Percentiles rank a stretch among this genome's conserved stretches.
phyloP scores from a whole-genome alignment of 2,329 filamentous ascomycete genomes.

The Lachnellula hyalina region DNA sequence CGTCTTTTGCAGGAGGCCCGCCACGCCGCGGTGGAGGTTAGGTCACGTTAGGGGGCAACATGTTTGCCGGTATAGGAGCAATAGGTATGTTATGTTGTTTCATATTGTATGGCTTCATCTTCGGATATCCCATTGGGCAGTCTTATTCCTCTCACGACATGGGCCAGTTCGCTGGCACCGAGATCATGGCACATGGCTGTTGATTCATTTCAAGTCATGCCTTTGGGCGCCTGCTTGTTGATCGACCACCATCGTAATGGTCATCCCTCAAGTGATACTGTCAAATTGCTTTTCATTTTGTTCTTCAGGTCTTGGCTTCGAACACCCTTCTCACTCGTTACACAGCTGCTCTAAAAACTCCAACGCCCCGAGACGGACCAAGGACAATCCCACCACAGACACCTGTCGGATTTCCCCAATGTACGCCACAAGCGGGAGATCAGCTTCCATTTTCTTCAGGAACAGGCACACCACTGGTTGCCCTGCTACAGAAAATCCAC shows the following conservation, averaged over 20 bases:
- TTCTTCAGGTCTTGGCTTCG: constrained; percentile 4
- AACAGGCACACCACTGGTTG: constrained; percentile 38
- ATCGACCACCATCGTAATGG: constrained; percentile 8
- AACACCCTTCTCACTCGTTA: constrained; percentile 15
- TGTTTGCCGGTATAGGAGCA: constrained; percentile 1
- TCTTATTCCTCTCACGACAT: background rate
- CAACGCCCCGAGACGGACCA: constrained; percentile 16
- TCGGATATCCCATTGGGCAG: background rate
- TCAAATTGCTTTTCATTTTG: constrained; percentile 5
- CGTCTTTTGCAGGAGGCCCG: background rate
- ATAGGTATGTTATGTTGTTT: background rate
- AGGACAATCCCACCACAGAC: constrained; percentile 24
- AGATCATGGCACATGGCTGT: constrained; percentile 2
- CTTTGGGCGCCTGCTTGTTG: background rate
- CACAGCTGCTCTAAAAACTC: constrained; percentile 13
- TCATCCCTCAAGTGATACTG: background rate
- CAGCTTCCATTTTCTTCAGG: constrained; percentile 17
- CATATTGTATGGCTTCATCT: background rate
- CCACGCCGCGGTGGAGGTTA: background rate
- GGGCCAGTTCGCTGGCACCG: too few species aligned
- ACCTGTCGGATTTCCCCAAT: constrained; percentile 24
- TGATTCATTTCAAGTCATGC: constrained; percentile 10
- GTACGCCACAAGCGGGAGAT: constrained; percentile 36
- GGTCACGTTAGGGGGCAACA: background rate
- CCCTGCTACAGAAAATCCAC: constrained; percentile 48